Evolutionary conservation across 2,329 filamentous ascomycete species (phyloP).

Genomic region (Neofusicoccum sp.): DNA sequence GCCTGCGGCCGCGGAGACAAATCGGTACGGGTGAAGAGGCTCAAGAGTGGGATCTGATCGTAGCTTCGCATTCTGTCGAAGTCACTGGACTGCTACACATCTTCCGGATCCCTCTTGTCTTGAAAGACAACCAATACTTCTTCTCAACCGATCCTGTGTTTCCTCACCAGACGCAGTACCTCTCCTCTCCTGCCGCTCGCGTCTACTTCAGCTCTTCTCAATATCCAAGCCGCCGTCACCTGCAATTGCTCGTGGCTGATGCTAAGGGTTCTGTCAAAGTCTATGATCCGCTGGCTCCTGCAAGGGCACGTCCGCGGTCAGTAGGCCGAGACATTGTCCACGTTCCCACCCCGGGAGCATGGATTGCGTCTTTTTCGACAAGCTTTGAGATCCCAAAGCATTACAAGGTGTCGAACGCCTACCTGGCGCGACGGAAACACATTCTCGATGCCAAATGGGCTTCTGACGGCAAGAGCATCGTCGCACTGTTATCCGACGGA

Average conservation of each 20-base stretch:
- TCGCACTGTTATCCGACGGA: constrained; percentile 50
- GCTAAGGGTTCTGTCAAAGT: constrained; percentile 56
- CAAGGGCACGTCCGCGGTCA: constrained; percentile 24
- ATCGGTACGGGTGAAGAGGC: constrained; percentile 25
- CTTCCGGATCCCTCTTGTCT: constrained; percentile 38
- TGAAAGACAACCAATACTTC: constrained; percentile 34
- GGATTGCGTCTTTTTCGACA: constrained; percentile 33
- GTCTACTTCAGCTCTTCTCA: constrained; percentile 55
- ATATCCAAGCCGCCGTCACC: constrained; percentile 53
- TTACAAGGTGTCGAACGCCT: constrained; percentile 25
- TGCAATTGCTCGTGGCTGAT: constrained; percentile 56
- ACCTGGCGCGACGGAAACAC: constrained; percentile 43
- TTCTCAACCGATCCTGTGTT: constrained; percentile 38
- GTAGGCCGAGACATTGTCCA: constrained; percentile 21
- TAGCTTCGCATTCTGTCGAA: constrained; percentile 43
- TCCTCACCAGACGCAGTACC: constrained; percentile 47
- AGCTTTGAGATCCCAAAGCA: constrained; percentile 33
- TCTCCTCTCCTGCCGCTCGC: constrained; percentile 50
- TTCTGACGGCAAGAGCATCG: constrained; percentile 44
- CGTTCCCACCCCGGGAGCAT: constrained; percentile 24
- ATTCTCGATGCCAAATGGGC: constrained; percentile 51
- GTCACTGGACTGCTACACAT: constrained; percentile 40
- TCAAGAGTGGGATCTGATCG: constrained; percentile 39
- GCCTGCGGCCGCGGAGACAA: constrained; percentile 4
- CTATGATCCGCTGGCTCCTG: constrained; percentile 52